Conservation (phyloP, 2,329 filamentous ascomycete genomes). For the Fusarium keratoplasticum region DNA sequence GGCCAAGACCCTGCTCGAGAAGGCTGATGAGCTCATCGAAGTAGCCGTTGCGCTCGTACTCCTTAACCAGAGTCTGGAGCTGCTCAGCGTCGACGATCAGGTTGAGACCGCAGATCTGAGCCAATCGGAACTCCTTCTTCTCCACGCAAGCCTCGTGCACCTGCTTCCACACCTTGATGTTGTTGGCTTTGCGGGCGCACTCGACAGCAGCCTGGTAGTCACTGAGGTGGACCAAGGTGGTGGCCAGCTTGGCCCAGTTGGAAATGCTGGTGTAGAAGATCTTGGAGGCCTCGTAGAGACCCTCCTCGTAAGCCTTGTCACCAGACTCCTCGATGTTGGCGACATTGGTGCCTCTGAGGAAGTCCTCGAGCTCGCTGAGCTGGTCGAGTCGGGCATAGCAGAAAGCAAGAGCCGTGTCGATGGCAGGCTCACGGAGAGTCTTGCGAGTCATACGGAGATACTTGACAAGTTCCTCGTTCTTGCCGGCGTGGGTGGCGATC, state of each 20-base stretch:
- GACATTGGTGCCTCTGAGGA: slow-evolving; percentile 91
- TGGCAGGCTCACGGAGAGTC: slow-evolving; percentile 90
- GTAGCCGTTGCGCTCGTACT: slow-evolving; percentile 97
- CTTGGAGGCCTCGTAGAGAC: slow-evolving; percentile 94
- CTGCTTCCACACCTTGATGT: slow-evolving; percentile 99
- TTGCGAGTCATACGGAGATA: slow-evolving; percentile 97
- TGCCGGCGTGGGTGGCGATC: slow-evolving; percentile 92
- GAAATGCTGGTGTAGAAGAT: slow-evolving; percentile 99
- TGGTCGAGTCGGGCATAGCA: slow-evolving; percentile 93
- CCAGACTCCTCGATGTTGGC: slow-evolving; percentile 96
- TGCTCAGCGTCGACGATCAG: slow-evolving; percentile 98
- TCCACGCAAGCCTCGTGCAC: slow-evolving; percentile 95
- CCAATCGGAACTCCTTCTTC: slow-evolving; percentile 99
- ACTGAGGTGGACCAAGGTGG: slow-evolving; percentile 94
- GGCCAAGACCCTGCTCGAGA: slow-evolving; percentile 92
- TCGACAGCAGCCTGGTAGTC: slow-evolving; percentile 99
- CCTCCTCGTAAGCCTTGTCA: slow-evolving; percentile 97
- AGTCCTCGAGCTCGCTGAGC: slow-evolving; percentile 93
- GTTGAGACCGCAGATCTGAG: slow-evolving; percentile 98
- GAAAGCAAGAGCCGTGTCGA: slow-evolving; percentile 95
- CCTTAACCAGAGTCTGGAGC: slow-evolving; percentile 89
- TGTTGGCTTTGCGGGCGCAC: slow-evolving; percentile 98
- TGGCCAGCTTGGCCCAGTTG: slow-evolving; percentile 99
- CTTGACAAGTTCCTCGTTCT: slow-evolving; percentile 97
- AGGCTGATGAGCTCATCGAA: slow-evolving; percentile 97